Percentiles rank a stretch among this genome's conserved stretches.
Conservation (phyloP, 2,329 filamentous ascomycete genomes). For the Botrytis fabae region DNA sequence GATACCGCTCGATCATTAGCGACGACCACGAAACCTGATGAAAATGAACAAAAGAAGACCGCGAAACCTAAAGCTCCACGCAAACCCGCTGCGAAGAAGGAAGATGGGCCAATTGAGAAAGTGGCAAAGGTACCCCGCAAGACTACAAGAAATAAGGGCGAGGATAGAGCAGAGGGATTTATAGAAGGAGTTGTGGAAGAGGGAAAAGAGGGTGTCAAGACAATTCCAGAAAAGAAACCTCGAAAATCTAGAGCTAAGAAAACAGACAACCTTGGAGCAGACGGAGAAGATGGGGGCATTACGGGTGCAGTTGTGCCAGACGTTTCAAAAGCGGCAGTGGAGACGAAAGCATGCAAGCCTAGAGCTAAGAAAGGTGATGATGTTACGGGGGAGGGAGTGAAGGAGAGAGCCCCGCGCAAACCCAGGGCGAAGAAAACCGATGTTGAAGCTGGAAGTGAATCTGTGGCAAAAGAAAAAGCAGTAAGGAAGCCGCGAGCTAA, state of each 20-base stretch:
- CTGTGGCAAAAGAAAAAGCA: constrained; percentile 19
- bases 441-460: constrained; percentile 17
- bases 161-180: neutral
- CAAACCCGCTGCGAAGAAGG: constrained; percentile 24
- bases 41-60: constrained; percentile 33
- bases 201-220: constrained; percentile 23
- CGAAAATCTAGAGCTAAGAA: constrained; percentile 34
- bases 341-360: constrained; percentile 30
- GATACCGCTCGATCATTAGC: constrained; percentile 19
- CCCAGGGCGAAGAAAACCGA: constrained; percentile 33
- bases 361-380: constrained; percentile 32
- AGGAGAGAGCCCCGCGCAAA: constrained; percentile 33
- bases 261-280: constrained; percentile 15
- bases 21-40: constrained; percentile 28
- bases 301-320: neutral
- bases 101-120: constrained; percentile 16
- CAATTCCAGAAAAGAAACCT: constrained; percentile 26
- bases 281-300: no score
- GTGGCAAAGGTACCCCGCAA: constrained; percentile 35
- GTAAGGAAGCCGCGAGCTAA: constrained; percentile 31
- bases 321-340: constrained; percentile 24
- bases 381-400: neutral
- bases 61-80: constrained; percentile 31
- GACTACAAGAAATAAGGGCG: constrained; percentile 28
- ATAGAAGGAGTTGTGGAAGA: neutral